Evolutionary conservation across 2,329 filamentous ascomycete species (phyloP), one percentile per base, ranked within the genome.

Genomic region (Xylogone sp.): DNA sequence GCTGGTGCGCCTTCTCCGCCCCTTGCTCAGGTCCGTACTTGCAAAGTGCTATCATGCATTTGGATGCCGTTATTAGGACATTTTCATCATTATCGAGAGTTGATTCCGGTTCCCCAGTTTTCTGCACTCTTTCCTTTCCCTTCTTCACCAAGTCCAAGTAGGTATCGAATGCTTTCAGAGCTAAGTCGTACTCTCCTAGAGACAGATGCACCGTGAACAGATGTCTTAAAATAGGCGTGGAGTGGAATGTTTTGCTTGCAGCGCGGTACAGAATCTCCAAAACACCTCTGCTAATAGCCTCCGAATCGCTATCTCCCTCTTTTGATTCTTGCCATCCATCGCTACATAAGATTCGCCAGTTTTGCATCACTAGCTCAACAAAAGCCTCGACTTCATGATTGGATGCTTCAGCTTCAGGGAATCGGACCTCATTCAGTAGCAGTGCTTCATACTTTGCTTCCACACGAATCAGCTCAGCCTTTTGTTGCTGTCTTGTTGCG

Each of bases 241-340:
- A 99, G 69, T 99, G 94, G 64, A 94, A 99, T 0, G 92, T 96
- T 69, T 94, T 96, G 9, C 88, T 90, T 7, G 93, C 90, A 20
- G 92, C 90, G 39, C 87, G 87, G 69, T 97, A 99, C 6, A 99
- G 77, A 22, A 91, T 88, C 68, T 94, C 92, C 42, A 99, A 79
- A 27, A 95, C 84, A 47, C 84, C 84, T 49, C 87, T 83, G 56
- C 88, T 88, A 18, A 93, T 74, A 20, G 79, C 82, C 63, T 86
- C 83, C 60, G 90, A 88, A 8, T 91, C 92, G 5, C 88, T 90
- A 61, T 86, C 82, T 3, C 90, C 91, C 22, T 97, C 76, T 58
- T 96, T 90, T 49, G 83, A 74, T 56, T 96, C 87, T 42, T 77
- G 79, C 92, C 92, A 97, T 16, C 81, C 81, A 22, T 86, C 81